Evolutionary conservation across 257 asterid species (phyloP), one percentile per base, ranked within the genome.

Genomic region (Petunia secreta): DNA sequence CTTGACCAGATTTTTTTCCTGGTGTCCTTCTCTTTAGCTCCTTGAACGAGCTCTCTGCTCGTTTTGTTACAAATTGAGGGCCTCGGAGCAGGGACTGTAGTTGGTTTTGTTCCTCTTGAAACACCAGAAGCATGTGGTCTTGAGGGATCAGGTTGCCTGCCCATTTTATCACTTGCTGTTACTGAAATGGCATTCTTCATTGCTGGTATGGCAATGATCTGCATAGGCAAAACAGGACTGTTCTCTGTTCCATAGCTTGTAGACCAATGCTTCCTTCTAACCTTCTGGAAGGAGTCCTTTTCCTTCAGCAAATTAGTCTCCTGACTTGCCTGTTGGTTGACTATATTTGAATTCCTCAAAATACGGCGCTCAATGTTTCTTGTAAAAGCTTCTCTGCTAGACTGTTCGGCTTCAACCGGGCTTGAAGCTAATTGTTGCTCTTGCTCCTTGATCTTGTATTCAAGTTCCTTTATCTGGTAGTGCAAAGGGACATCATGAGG

Each of bases 1-100:
- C 97, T 92, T 68, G 93, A 80, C 97, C 99, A 95, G 83, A 90
- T 81, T 84, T 97, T 92, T 87, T 91, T 95, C 91, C 92, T 93
- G 89, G 82, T 84, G 8, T 93, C 98, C 84, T 89, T 88, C 85
- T 93, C 98, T 67, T 92, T 95, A 71, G 89, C 80, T 79, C 84
- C 98, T 39, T 68, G 92, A 34, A 88, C 89, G 2, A 91, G 83
- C 77, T 93, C 97, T 80, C 96, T 84, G 85, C 86, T 91, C 0
- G 83, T 80, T 74, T 90, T 91, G 83, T 15, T 86, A 48, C 88
- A 95, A 77, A 81, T 71, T 4, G 79, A 62, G 25, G 89, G 90
- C 87, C 91, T 87, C 80, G 83, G 93, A 34, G 82, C 79, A 37
- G 64, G 43, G 13, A 87, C 82, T 15, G 84, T 50, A 75, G 76